Conservation (phyloP, 2,329 filamentous ascomycete species). For the Neofusicoccum sp. region DNA sequence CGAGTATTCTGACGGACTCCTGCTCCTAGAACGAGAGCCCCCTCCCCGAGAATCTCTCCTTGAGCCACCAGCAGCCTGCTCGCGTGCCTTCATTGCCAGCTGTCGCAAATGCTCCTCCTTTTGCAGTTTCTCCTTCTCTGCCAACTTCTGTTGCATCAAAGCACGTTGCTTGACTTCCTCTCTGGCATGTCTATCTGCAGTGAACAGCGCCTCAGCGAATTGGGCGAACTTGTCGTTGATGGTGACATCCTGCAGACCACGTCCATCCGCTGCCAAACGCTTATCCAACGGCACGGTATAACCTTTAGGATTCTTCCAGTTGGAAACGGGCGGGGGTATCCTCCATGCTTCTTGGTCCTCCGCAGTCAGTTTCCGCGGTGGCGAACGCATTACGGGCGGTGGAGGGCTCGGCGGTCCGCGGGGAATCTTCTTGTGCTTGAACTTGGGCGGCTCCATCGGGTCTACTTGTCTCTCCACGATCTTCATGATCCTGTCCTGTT, state of each 20-base stretch:
- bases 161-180: constrained; percentile 93
- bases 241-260: constrained; percentile 85
- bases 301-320: constrained; percentile 99
- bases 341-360: constrained; percentile 98
- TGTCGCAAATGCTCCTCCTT: constrained; percentile 90
- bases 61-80: constrained; percentile 62
- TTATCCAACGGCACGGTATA: constrained; percentile 97
- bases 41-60: constrained; percentile 4
- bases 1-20: constrained; percentile 43
- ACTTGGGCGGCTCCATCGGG: constrained; percentile 95
- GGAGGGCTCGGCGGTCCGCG: constrained; percentile 88
- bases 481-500: constrained; percentile 96
- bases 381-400: constrained; percentile 91
- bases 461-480: constrained; percentile 93
- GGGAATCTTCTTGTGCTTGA: constrained; percentile 98
- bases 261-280: constrained; percentile 86
- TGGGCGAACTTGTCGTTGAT: constrained; percentile 99
- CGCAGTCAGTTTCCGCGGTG: constrained; percentile 89
- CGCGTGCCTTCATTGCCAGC: constrained; percentile 86
- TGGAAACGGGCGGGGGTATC: constrained; percentile 82
- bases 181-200: constrained; percentile 88
- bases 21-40: constrained; percentile 36
- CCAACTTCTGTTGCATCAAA: constrained; percentile 91
- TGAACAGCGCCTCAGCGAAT: constrained; percentile 90
- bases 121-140: constrained; percentile 92